Evolutionary conservation across 179 eudicot species (phyloP).

Genomic region (Actinidia chinensis): DNA sequence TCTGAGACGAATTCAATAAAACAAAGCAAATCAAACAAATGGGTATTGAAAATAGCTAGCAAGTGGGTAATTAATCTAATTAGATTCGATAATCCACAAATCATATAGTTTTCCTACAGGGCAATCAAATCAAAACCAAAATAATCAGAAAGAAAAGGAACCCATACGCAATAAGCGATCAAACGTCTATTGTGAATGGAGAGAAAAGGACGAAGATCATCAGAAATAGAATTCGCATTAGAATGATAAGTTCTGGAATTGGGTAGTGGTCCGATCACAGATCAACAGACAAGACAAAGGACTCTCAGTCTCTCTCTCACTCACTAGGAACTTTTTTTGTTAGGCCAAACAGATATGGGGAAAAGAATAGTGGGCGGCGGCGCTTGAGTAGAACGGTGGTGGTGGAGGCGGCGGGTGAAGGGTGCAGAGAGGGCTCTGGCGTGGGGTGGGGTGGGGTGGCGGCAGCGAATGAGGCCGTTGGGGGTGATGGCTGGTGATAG

Average conservation of each 20-base stretch:
- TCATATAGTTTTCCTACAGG: too few relatives aligned
- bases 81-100: background rate
- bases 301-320: too few relatives aligned
- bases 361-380: too few relatives aligned
- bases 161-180: background rate
- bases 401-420: too few relatives aligned
- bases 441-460: too few relatives aligned
- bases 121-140: background rate
- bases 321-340: too few relatives aligned
- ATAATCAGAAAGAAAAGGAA: background rate
- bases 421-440: too few relatives aligned
- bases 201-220: conserved; percentile 1
- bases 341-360: too few relatives aligned
- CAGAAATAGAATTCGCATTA: background rate
- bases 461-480: too few relatives aligned
- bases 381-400: too few relatives aligned
- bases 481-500: too few relatives aligned
- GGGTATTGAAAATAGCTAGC: background rate
- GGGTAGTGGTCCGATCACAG: background rate
- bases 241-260: background rate
- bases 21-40: conserved; percentile 12
- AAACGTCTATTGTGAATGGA: background rate
- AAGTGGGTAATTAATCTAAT: background rate
- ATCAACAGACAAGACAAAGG: too few relatives aligned
- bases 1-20: background rate